Percentiles rank a stretch among this genome's conserved stretches.
Evolutionary conservation across 2,329 filamentous ascomycete species (phyloP).

Genomic region (Paecilomyces sp.): DNA sequence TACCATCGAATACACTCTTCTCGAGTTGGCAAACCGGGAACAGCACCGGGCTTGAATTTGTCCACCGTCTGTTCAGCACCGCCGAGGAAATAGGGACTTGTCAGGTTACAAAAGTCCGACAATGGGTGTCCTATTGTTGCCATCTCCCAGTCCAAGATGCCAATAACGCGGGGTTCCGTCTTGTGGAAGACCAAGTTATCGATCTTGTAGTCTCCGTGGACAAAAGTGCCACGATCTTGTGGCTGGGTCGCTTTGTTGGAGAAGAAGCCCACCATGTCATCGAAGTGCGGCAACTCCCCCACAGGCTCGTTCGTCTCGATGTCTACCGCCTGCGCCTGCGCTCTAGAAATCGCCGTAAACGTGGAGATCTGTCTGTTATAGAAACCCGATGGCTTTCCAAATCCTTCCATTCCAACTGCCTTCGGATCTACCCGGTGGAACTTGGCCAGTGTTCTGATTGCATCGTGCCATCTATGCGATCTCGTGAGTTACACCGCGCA

Average conservation of each 20-base stretch:
- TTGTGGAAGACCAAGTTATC: conserved; percentile 87
- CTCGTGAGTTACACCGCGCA: conserved; percentile 1
- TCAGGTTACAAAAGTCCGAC: conserved; percentile 79
- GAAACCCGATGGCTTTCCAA: conserved; percentile 69
- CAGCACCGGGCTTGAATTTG: conserved; percentile 55
- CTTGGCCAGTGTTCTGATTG: conserved; percentile 72
- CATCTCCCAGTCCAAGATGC: conserved; percentile 98
- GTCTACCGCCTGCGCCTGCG: conserved; percentile 69
- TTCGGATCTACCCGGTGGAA: conserved; percentile 69
- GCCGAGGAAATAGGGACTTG: conserved; percentile 31
- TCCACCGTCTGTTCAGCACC: conserved; percentile 28
- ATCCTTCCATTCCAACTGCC: conserved; percentile 61
- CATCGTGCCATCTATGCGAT: conserved; percentile 64
- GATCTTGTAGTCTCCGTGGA: conserved; percentile 97
- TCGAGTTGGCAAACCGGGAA: conserved; percentile 58
- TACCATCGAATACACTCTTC: conserved; percentile 61
- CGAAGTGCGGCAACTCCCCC: conserved; percentile 75
- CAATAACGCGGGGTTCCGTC: conserved; percentile 80
- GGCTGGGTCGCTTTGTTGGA: conserved; percentile 62
- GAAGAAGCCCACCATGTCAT: conserved; percentile 75
- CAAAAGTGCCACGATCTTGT: conserved; percentile 66
- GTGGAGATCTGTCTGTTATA: conserved; percentile 82
- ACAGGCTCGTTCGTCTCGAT: conserved; percentile 69
- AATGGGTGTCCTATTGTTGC: conserved; percentile 94
- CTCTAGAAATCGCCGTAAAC: conserved; percentile 68